These are phyloP conservation scores for Schoenoplectus triqueter DNA, from an alignment of 202 grass and related monocot genomes.

Conservation along the genomic window DNA sequence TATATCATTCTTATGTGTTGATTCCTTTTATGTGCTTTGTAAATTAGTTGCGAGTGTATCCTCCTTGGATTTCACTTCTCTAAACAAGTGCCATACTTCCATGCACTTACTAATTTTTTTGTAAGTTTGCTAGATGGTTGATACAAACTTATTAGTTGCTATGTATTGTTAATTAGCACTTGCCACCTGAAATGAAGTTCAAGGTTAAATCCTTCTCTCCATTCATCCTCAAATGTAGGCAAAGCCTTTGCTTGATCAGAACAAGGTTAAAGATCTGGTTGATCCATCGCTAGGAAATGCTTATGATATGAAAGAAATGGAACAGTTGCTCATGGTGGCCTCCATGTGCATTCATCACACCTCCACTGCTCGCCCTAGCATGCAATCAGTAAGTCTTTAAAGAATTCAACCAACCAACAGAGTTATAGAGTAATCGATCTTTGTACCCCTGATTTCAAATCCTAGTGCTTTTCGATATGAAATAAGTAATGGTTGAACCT, in stretches of 20 bases:
- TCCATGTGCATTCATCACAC: slow-evolving; percentile 94
- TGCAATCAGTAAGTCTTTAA: slow-evolving; percentile 69
- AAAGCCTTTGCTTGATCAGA: slow-evolving; percentile 81
- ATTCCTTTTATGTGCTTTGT: slow-evolving; percentile 9
- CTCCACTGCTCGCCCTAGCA: slow-evolving; percentile 70
- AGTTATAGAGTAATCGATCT: not conserved
- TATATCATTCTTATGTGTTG: slow-evolving; percentile 15
- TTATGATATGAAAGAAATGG: slow-evolving; percentile 74
- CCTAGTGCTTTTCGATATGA: not conserved
- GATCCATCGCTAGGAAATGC: slow-evolving; percentile 64
- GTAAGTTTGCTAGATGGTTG: not conserved
- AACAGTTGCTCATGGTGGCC: slow-evolving; percentile 64
- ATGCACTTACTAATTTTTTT: not conserved
- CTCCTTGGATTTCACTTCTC: not conserved
- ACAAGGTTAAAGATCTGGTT: slow-evolving; percentile 72
- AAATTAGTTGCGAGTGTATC: not conserved
- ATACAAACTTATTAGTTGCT: slow-evolving; percentile 2
- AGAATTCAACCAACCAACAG: not conserved
- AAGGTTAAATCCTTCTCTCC: not conserved
- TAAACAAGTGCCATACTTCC: not conserved
- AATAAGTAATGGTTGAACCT: not conserved
- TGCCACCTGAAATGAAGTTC: not conserved
- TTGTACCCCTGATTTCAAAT: slow-evolving; percentile 8
- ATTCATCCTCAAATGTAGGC: slow-evolving; percentile 46
- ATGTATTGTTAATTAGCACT: not conserved